These are phyloP conservation scores for Pseudocercospora musae DNA, from an alignment of 2,329 filamentous ascomycete species.

Conservation along the genomic window DNA sequence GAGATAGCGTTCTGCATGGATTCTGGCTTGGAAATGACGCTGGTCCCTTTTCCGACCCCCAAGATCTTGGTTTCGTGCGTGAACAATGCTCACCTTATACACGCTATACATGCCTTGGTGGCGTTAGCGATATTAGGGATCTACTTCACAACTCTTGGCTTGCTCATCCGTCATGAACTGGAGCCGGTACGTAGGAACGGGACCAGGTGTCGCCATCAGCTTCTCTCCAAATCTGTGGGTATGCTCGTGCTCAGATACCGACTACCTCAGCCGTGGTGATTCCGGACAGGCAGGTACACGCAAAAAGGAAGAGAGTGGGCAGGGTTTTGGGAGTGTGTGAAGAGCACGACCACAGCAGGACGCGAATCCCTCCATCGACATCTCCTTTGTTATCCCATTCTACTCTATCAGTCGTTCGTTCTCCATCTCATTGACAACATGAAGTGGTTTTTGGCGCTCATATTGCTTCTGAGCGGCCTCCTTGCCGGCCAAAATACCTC, in stretches of 20 bases:
- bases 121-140: not conserved
- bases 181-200: not conserved
- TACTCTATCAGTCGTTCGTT: not conserved
- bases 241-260: not conserved
- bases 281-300: not conserved
- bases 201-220: not conserved
- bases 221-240: not conserved
- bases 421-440: not conserved
- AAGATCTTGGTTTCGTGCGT: not conserved
- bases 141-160: not conserved
- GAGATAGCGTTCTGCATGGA: no score
- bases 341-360: not conserved
- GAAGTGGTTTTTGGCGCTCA: not conserved
- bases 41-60: not conserved
- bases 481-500: conserved; percentile 6
- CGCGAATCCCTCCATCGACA: not conserved
- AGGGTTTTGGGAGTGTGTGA: not conserved
- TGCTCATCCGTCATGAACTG: not conserved
- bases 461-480: not conserved
- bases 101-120: not conserved
- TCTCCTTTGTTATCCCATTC: not conserved
- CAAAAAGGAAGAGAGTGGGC: not conserved
- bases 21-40: not conserved
- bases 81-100: conserved; percentile 1
- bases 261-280: not conserved